Conservation (phyloP, 805 yeast species). For the Schwanniomyces polymorphus region DNA sequence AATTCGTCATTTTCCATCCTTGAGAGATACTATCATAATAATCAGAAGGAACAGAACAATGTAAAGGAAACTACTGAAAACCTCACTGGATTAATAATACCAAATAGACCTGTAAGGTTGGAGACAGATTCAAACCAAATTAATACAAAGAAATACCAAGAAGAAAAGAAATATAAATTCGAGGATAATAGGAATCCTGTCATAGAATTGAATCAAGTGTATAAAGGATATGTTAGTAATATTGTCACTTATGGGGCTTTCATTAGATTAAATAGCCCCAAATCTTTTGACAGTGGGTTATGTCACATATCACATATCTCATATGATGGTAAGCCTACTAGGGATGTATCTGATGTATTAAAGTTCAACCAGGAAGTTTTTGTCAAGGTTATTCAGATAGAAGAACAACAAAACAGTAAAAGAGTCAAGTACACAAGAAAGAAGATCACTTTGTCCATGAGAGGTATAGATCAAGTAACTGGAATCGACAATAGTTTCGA, state of each 20-base stretch:
- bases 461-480: constrained; percentile 66
- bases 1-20: constrained; percentile 15
- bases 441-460: constrained; percentile 62
- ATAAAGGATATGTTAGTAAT: constrained; percentile 60
- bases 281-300: constrained; percentile 52
- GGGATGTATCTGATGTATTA: constrained; percentile 47
- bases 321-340: constrained; percentile 43
- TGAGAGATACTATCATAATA: neutral
- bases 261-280: constrained; percentile 43
- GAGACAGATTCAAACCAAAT: neutral
- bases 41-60: neutral
- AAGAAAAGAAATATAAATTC: neutral
- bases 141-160: constrained; percentile 3
- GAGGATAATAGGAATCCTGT: neutral
- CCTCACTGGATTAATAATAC: constrained; percentile 12
- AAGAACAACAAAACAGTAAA: constrained; percentile 38
- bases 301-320: constrained; percentile 77
- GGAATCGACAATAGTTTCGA: constrained; percentile 46
- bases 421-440: constrained; percentile 7
- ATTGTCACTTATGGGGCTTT: constrained; percentile 79
- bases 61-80: constrained; percentile 1
- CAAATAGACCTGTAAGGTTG: constrained; percentile 10
- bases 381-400: constrained; percentile 51
- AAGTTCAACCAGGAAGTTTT: constrained; percentile 59
- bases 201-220: constrained; percentile 41